These are phyloP conservation scores for Puccinia novopanici DNA, from an alignment of 1,284 basidiomycete genomes.

Conservation along the genomic window DNA sequence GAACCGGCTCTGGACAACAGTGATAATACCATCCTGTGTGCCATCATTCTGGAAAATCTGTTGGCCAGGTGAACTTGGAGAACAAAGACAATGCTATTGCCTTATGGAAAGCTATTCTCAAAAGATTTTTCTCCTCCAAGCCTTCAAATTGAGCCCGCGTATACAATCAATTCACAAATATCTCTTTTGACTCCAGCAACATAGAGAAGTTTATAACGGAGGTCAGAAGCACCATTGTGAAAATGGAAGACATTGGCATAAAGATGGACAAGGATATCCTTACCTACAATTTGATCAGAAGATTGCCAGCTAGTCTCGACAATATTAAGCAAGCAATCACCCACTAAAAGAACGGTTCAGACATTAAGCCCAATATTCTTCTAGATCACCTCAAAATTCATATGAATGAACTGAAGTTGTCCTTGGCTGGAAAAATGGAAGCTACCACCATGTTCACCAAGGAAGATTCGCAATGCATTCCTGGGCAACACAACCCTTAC, in stretches of 20 bases:
- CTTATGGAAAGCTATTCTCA: too few relatives aligned
- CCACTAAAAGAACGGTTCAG: neutral
- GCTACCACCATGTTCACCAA: conserved; percentile 4
- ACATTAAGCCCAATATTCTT: neutral
- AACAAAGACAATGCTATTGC: neutral
- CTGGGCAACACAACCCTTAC: neutral
- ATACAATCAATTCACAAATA: neutral
- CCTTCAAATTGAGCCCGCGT: too few relatives aligned
- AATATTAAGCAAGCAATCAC: conserved; percentile 1
- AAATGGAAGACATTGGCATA: neutral
- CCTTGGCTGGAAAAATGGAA: neutral
- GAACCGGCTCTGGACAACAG: neutral
- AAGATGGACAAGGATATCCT: neutral
- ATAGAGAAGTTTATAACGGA: neutral
- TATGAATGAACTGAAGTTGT: neutral
- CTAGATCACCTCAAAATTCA: conserved; percentile 3
- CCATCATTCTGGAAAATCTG: neutral
- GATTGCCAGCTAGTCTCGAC: too few relatives aligned
- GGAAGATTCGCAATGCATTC: neutral
- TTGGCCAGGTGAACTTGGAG: neutral
- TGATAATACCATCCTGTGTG: neutral
- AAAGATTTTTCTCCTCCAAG: too few relatives aligned
- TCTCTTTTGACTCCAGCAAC: neutral
- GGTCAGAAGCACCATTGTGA: neutral
- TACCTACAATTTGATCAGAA: neutral